phyloP scores from a whole-genome alignment of 2,329 filamentous ascomycete species.

The Fusarium sp. region DNA sequence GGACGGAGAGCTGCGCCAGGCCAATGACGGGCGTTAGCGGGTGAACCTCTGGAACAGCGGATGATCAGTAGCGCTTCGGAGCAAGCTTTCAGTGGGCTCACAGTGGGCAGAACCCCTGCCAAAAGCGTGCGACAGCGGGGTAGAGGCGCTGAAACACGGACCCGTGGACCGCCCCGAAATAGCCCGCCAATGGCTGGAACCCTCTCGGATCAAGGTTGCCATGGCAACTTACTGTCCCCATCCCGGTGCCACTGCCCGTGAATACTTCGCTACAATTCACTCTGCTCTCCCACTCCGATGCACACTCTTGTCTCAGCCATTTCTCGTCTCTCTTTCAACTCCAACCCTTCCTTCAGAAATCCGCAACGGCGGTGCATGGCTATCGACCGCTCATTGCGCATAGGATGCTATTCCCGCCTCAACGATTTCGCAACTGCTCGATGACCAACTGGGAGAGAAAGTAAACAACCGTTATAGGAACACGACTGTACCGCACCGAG shows the following conservation, averaged over 20 bases:
- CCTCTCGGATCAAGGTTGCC: conserved; percentile 31
- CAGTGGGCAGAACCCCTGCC: conserved; percentile 25
- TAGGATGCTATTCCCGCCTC: conserved; percentile 41
- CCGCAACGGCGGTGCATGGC: conserved; percentile 33
- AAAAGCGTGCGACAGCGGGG: conserved; percentile 42
- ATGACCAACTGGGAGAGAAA: conserved; percentile 45
- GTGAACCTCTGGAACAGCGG: conserved; percentile 25
- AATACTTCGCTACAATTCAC: conserved; percentile 36
- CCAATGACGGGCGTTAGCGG: conserved; percentile 22
- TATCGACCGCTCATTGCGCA: conserved; percentile 32
- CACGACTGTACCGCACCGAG: conserved; percentile 29
- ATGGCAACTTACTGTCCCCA: conserved; percentile 33
- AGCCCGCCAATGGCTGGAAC: conserved; percentile 34
- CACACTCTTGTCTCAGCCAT: conserved; percentile 40
- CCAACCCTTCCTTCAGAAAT: conserved; percentile 15
- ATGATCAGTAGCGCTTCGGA: conserved; percentile 33
- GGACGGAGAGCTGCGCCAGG: not conserved
- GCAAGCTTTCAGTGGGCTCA: conserved; percentile 37
- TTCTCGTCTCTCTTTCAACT: conserved; percentile 36
- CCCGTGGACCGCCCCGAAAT: conserved; percentile 32
- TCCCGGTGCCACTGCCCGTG: conserved; percentile 30
- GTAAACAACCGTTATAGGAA: conserved; percentile 39
- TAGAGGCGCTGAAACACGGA: conserved; percentile 40
- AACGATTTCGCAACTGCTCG: conserved; percentile 40
- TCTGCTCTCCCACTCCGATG: conserved; percentile 20